Percentiles rank a stretch among this genome's conserved stretches.
Evolutionary conservation across 2,329 filamentous ascomycete genomes (phyloP).

Genomic region (Aspergillus aculeatus): DNA sequence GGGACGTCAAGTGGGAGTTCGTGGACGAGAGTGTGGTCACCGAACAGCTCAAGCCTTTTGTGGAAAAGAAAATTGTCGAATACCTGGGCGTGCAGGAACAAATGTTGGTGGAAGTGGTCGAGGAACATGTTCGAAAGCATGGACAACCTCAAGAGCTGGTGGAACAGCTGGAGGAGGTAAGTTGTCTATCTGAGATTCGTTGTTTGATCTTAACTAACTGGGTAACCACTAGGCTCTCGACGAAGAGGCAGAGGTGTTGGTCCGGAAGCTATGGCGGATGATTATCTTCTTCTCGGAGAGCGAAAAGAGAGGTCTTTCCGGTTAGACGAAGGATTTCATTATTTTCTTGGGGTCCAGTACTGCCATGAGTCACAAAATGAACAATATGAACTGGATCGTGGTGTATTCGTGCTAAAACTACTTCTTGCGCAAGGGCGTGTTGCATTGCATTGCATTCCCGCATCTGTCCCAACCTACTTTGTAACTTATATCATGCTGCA

Average conservation of each 20-base stretch:
- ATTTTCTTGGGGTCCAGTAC: background rate
- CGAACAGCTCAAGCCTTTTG: slow-evolving; percentile 87
- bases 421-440: background rate
- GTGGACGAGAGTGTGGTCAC: slow-evolving; percentile 77
- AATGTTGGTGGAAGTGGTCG: slow-evolving; percentile 87
- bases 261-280: slow-evolving; percentile 98
- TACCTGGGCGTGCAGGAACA: slow-evolving; percentile 95
- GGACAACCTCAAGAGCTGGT: slow-evolving; percentile 76
- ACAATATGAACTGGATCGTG: background rate
- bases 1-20: slow-evolving; percentile 88
- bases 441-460: background rate
- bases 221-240: slow-evolving; percentile 67
- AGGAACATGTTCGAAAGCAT: slow-evolving; percentile 77
- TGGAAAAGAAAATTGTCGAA: slow-evolving; percentile 97
- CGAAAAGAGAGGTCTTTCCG: slow-evolving; percentile 82
- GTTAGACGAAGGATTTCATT: slow-evolving; percentile 41
- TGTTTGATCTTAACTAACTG: background rate
- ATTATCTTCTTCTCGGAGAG: slow-evolving; percentile 96
- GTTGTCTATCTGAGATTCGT: slow-evolving; percentile 27
- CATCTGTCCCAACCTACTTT: background rate
- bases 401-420: background rate
- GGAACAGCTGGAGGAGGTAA: slow-evolving; percentile 78
- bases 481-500: background rate
- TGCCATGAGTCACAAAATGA: background rate
- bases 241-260: slow-evolving; percentile 88